Evolutionary conservation across 768 basidiomycete species (phyloP), one percentile per base, ranked within the genome.

Genomic region (Amanita rubescens): DNA sequence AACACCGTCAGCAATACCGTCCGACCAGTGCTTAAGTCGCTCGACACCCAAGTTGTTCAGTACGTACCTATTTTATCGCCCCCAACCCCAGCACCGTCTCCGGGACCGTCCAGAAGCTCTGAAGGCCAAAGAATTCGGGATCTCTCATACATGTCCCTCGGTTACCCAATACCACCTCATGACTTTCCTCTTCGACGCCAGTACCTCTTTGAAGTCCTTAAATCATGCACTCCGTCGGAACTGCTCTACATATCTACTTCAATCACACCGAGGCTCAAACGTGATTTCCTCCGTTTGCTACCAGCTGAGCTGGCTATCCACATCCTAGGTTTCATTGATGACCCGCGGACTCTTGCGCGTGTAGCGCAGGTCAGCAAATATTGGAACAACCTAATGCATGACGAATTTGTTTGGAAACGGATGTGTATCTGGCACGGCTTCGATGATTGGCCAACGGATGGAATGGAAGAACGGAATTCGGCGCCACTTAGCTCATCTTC

Each of bases 361-460:
- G 86, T 86, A 0, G 73, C 78, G 37, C 75, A 78, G 32, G 94
- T 94, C 25, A 86, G 84, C 59, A 71, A 73, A 50, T 74, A 75
- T 46, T 97, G 94, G 94, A 69, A 75, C 12, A 68, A 65, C 14
- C 75, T 96, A 5, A 74, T 85, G 6, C 68, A 75, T 42, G 92
- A 93, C 60, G 90, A 94, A 58, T 76, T 72, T 57, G 72, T 90
- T 10, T 97, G 94, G 94, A 83, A 80, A 66, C 60, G 74, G 10
- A 80, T 95, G 81, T 92, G 86, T 62, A 66, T 71, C 10, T 61
- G 70, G 15, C 78, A 82, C 63, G 76, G 75, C 5, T 87, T 82
- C 59, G 60, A 63, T 51, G 64, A 71, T 51, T 57, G 56, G 35
- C 52, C 44, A 7, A 62, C 63, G 45, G 59, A 60, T 27, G 53